Evolutionary conservation across 2,329 filamentous ascomycete species (phyloP).

Genomic region (Fusarium zealandicum): DNA sequence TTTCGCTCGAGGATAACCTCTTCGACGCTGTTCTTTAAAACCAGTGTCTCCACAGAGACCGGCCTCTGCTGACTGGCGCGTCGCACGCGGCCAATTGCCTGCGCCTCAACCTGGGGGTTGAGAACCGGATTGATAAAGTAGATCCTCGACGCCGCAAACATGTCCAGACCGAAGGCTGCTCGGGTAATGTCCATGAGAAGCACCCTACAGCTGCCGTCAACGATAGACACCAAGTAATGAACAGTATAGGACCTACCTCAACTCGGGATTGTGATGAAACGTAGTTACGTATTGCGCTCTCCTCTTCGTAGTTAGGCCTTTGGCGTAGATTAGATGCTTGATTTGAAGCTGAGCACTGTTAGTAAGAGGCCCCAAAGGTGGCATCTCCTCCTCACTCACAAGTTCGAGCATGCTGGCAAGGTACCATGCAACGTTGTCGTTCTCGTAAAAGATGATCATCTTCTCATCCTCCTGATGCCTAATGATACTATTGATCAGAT

Average conservation of each 20-base stretch:
- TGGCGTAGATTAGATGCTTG: conserved; percentile 72
- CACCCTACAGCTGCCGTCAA: conserved; percentile 58
- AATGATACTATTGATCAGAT: conserved; percentile 77
- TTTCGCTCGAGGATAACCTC: conserved; percentile 81
- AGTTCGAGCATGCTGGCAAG: conserved; percentile 83
- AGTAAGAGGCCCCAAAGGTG: background rate
- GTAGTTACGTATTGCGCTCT: conserved; percentile 78
- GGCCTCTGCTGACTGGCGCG: conserved; percentile 82
- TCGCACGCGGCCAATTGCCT: conserved; percentile 89
- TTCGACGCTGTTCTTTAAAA: conserved; percentile 81
- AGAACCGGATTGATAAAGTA: conserved; percentile 91
- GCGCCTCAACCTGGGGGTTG: conserved; percentile 83
- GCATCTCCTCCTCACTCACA: conserved; percentile 45
- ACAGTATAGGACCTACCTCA: conserved; percentile 53
- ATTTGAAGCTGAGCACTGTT: conserved; percentile 57
- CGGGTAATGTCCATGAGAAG: conserved; percentile 91
- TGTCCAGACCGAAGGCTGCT: conserved; percentile 86
- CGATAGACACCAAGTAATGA: background rate
- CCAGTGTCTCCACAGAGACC: conserved; percentile 85
- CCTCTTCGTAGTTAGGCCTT: conserved; percentile 64
- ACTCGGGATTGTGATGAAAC: conserved; percentile 74
- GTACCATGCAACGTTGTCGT: conserved; percentile 86
- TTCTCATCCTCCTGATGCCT: conserved; percentile 76
- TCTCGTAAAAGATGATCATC: conserved; percentile 91
- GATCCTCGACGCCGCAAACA: conserved; percentile 81